phyloP scores from a whole-genome alignment of 2,329 filamentous ascomycete species.

The Aspergillus neoniger region DNA sequence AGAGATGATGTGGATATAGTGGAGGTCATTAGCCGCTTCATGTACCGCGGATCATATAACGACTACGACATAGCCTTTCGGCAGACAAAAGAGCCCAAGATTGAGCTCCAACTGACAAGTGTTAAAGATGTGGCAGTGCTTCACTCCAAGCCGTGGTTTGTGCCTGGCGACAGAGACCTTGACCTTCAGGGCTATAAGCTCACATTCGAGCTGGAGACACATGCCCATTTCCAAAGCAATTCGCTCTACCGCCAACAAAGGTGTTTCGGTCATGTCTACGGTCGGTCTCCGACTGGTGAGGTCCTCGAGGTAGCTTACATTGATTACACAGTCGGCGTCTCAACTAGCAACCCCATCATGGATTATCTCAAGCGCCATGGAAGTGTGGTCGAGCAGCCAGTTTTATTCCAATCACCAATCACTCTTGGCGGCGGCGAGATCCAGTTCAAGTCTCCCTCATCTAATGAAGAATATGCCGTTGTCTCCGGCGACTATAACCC shows the following conservation, averaged over 20 bases:
- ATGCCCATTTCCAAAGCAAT: background rate
- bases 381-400: background rate
- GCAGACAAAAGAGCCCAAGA: background rate
- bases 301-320: background rate
- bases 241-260: background rate
- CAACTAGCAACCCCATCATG: slow-evolving; percentile 8
- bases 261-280: background rate
- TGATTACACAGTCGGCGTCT: background rate
- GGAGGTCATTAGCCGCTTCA: background rate
- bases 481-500: slow-evolving; percentile 97
- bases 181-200: background rate
- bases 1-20: background rate
- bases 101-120: background rate
- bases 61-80: background rate
- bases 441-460: background rate
- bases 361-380: slow-evolving; percentile 12
- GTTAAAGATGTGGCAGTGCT: background rate
- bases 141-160: background rate
- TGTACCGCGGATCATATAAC: background rate
- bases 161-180: background rate
- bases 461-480: slow-evolving; percentile 88
- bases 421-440: background rate
- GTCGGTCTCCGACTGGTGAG: background rate
- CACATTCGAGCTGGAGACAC: background rate
- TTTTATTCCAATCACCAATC: background rate